Percentiles rank a stretch among this genome's conserved stretches.
These are phyloP conservation scores for Yamadazyma trypodendri DNA, from an alignment of 1,139 yeast genomes.

Conservation along the genomic window DNA sequence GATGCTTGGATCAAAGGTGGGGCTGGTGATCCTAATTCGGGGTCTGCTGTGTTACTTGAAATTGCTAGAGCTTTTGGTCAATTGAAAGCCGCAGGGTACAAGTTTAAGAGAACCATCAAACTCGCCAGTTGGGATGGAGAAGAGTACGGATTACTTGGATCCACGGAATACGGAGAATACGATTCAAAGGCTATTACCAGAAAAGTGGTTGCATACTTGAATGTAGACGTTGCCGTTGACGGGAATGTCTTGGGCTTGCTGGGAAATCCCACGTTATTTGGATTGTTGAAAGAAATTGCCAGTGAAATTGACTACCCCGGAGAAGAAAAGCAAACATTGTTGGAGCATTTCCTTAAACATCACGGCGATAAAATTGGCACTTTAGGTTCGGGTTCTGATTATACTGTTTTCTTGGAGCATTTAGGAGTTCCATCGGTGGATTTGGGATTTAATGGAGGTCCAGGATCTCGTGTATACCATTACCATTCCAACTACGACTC, in stretches of 20 bases:
- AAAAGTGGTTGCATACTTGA: constrained; percentile 45
- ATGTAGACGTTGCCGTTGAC: constrained; percentile 40
- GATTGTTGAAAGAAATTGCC: constrained; percentile 32
- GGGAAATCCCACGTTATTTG: constrained; percentile 42
- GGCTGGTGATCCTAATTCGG: constrained; percentile 51
- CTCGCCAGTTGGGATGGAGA: constrained; percentile 48
- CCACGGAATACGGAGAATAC: constrained; percentile 48
- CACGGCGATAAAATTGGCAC: constrained; percentile 32
- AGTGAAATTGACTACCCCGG: constrained; percentile 48
- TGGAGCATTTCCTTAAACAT: constrained; percentile 52
- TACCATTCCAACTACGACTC: constrained; percentile 63
- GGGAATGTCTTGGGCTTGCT: constrained; percentile 33
- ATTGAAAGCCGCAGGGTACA: constrained; percentile 42
- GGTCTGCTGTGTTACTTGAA: constrained; percentile 43
- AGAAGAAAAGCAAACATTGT: constrained; percentile 42
- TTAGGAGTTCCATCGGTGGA: constrained; percentile 47
- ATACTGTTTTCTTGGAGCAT: constrained; percentile 47
- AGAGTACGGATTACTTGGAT: constrained; percentile 48
- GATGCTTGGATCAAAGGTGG: constrained; percentile 59
- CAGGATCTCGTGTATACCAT: constrained; percentile 44
- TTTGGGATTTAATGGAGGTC: constrained; percentile 30
- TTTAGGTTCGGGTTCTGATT: constrained; percentile 49
- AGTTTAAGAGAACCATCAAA: constrained; percentile 41
- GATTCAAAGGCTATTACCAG: constrained; percentile 34
- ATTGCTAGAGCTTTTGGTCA: constrained; percentile 47